These are phyloP conservation scores for Cryptosporidium ryanae DNA, from an alignment of 169 alveolate genomes.

Conservation along the genomic window DNA sequence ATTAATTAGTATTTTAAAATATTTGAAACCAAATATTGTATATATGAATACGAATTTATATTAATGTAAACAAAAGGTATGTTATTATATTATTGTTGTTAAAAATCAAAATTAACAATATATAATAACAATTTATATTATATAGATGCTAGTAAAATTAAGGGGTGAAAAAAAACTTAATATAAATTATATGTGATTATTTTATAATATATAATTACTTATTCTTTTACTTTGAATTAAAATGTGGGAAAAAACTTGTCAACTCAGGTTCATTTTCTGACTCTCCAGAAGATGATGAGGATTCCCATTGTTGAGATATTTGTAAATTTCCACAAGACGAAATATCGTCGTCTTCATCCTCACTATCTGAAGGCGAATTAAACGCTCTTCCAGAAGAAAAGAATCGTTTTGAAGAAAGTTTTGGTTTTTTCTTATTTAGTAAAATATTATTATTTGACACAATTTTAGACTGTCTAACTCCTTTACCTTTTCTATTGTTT, in stretches of 20 bases:
- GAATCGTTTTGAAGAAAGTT: constrained; percentile 65
- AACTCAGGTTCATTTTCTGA: constrained; percentile 71
- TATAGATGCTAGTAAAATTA: background rate
- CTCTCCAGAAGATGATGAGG: constrained; percentile 61
- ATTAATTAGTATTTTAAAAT: background rate
- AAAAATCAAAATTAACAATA: background rate
- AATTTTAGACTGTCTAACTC: constrained; percentile 15
- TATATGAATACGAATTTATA: background rate
- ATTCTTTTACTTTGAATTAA: constrained; percentile 45
- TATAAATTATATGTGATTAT: background rate
- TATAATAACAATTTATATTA: background rate
- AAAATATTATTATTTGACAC: background rate
- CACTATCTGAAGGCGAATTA: constrained; percentile 41
- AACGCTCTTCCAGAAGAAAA: constrained; percentile 72
- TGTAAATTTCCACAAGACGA: constrained; percentile 44
- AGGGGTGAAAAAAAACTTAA: background rate
- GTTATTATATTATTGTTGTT: background rate
- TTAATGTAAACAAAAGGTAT: background rate
- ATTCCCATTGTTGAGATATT: constrained; percentile 68
- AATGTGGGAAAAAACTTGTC: constrained; percentile 71
- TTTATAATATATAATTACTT: background rate
- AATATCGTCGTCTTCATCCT: constrained; percentile 44
- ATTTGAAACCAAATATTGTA: background rate
- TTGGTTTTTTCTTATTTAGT: constrained; percentile 42
- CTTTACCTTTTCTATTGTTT: background rate